Evolutionary conservation across 2,329 filamentous ascomycete species (phyloP).

Genomic region (Chrysoporthe puriensis): DNA sequence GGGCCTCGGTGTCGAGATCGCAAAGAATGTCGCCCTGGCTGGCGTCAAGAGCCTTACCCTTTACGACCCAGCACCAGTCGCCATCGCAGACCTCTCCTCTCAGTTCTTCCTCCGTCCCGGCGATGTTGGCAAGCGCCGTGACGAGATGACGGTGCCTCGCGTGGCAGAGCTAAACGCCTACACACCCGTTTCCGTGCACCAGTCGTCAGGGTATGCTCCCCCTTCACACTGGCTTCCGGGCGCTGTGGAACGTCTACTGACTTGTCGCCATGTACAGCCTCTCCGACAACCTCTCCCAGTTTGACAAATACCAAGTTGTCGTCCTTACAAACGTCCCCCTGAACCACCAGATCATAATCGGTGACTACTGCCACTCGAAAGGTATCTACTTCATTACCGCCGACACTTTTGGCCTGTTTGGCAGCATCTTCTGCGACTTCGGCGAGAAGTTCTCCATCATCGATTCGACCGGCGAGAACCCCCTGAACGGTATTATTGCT

Average conservation of each 20-base stretch:
- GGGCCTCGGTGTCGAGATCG: conserved; percentile 94
- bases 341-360: conserved; percentile 78
- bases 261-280: conserved; percentile 54
- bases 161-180: conserved; percentile 96
- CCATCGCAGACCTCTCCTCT: conserved; percentile 87
- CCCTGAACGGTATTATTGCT: conserved; percentile 85
- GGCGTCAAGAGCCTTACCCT: conserved; percentile 97
- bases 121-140: conserved; percentile 91
- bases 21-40: conserved; percentile 97
- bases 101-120: conserved; percentile 93
- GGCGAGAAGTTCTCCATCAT: conserved; percentile 90
- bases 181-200: conserved; percentile 82
- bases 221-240: not conserved
- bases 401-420: conserved; percentile 92
- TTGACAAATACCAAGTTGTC: conserved; percentile 90
- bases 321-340: conserved; percentile 86
- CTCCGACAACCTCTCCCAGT: conserved; percentile 74
- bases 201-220: conserved; percentile 54
- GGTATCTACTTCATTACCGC: conserved; percentile 87
- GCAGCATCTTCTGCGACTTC: conserved; percentile 96
- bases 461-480: conserved; percentile 88
- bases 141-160: conserved; percentile 81
- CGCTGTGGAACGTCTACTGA: conserved; percentile 7
- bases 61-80: conserved; percentile 83
- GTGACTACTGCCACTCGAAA: conserved; percentile 92